These are phyloP conservation scores for Sporisorium reilianum DNA, from an alignment of 1,284 basidiomycete genomes.

Conservation along the genomic window DNA sequence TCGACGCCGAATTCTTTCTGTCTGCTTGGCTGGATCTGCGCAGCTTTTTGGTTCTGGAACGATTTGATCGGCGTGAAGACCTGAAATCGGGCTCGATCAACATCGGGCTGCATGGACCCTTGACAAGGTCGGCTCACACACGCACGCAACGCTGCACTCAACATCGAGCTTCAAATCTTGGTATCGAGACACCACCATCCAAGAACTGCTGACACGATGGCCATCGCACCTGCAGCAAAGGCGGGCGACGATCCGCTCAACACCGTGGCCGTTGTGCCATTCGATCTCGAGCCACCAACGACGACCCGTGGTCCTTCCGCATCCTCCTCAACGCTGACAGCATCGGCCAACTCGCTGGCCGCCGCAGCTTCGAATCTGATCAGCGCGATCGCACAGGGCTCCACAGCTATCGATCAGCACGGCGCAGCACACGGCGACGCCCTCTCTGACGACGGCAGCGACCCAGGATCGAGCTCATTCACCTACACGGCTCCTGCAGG, in stretches of 20 bases:
- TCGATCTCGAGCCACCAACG: constrained; percentile 7
- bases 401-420: neutral
- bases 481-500: constrained; percentile 23
- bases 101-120: constrained; percentile 14
- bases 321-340: constrained; percentile 1
- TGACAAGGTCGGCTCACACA: neutral
- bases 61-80: too few relatives aligned
- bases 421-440: neutral
- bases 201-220: constrained; percentile 16
- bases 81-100: neutral
- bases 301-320: constrained; percentile 6
- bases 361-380: constrained; percentile 40
- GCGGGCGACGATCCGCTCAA: constrained; percentile 13
- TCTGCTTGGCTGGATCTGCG: too few relatives aligned
- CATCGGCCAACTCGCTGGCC: constrained; percentile 13
- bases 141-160: too few relatives aligned
- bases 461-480: constrained; percentile 41
- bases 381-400: constrained; percentile 43
- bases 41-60: too few relatives aligned
- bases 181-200: too few relatives aligned
- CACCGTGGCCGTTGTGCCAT: constrained; percentile 41
- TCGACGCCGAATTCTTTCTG: too few relatives aligned
- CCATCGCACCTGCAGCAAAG: neutral
- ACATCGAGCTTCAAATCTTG: too few relatives aligned
- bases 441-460: constrained; percentile 14